Evolutionary conservation across 805 yeast genomes (phyloP), one percentile per base, ranked within the genome.

Genomic region (Saccharomycopsis amapae): DNA sequence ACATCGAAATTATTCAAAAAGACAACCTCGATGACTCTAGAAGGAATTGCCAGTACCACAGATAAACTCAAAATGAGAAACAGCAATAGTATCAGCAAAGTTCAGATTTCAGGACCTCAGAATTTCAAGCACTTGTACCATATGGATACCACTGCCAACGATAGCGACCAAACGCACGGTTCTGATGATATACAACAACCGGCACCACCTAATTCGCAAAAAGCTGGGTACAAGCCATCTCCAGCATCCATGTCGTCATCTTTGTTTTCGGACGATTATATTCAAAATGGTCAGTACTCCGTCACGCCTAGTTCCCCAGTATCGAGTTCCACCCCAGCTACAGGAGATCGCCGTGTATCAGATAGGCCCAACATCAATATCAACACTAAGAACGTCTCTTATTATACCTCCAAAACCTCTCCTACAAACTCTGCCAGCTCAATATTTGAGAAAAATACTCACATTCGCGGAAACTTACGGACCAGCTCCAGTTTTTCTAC

Each of bases 101-200:
- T n/a, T n/a, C n/a, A n/a, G 15, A 48, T 48, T 13, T 39, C 45
- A 9, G 49, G 44, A 5, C 51, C 51, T 28, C 51, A 48, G 31
- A 40, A 48, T 23, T 48, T 48, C 38, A 44, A 48, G 25, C 51
- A 48, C 26, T 23, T 48, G n/a, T 48, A 44, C 35, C 51, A 48
- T 23, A 45, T 45, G 45, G 48, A 48, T 26, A 48, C 51, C 5
- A 19, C 26, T 12, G 18, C 31, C 15, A 17, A 33, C 18, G 49
- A 45, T 12, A 38, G 36, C 10, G 22, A 36, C 12, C n/a, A n/a
- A n/a, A n/a, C n/a, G n/a, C n/a, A n/a, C n/a, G n/a, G n/a, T n/a
- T n/a, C n/a, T n/a, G n/a, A n/a, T n/a, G n/a, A n/a, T n/a, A n/a
- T n/a, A n/a, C n/a, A n/a, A 24, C 42, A 15, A 12, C 42, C 37